Evolutionary conservation across 73 alveolate species (phyloP).

Genomic region (Paramecium bursaria): DNA sequence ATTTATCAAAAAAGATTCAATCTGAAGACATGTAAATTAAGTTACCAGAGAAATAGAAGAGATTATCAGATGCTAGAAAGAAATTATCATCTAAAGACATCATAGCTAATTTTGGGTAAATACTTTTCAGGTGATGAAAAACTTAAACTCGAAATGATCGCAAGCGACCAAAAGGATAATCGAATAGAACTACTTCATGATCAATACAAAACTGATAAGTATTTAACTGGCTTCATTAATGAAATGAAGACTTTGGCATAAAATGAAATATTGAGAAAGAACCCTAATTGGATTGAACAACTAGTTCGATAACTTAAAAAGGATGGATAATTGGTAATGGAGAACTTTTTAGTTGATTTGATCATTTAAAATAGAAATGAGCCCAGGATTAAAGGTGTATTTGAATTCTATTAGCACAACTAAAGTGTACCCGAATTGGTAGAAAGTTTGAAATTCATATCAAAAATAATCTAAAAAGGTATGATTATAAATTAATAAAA

Average conservation of each 20-base stretch:
- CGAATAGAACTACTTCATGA: no score
- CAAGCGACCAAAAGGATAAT: conserved; percentile 1
- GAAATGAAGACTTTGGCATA: conserved; percentile 1
- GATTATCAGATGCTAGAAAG: neutral
- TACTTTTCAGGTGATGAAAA: conserved; percentile 46
- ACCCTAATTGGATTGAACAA: neutral
- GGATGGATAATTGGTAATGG: conserved; percentile 13
- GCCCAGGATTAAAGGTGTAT: conserved; percentile 33
- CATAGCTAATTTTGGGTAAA: neutral
- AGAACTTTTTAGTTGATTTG: neutral
- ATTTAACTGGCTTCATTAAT: neutral
- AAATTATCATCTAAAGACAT: conserved; percentile 13
- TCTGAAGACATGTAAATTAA: neutral
- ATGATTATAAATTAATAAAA: neutral
- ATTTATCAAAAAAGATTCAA: neutral
- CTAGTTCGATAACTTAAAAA: neutral
- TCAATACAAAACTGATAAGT: neutral
- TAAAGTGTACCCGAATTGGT: conserved; percentile 29
- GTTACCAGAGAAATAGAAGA: neutral
- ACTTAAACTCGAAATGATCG: conserved; percentile 7
- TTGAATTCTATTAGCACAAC: conserved; percentile 24
- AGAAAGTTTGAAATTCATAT: neutral
- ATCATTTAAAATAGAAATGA: conserved; percentile 17
- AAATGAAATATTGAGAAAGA: neutral
- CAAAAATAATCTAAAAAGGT: conserved; percentile 38